Base-by-base conservation (phyloP, 805 yeast species). In the Yarrowia sp. region DNA sequence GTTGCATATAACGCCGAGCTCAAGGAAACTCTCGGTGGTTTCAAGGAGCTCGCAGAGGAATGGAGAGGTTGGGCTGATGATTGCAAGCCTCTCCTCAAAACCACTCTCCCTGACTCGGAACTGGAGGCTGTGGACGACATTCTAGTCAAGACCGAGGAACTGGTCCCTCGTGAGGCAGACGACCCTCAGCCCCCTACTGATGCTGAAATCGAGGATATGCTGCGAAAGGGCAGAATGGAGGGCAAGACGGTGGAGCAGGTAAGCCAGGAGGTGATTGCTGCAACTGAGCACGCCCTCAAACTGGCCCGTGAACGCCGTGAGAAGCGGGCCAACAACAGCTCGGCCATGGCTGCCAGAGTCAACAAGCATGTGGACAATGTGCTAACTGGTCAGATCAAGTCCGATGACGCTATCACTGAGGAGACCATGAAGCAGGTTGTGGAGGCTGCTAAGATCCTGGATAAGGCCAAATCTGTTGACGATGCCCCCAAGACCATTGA, bases 181-280 rank as follows among this genome's bases (percentile, higher is more conserved):
- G 63, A 42, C 9, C 38, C 50, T 3, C 24, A 42, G 30, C 50
- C 50, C 17, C 64, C 64, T 14, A 33, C 39, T 1, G 50, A 58
- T 14, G 44, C 17, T 2, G 50, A 58, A 14, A 43, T 58, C 19
- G 64, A 58, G 39, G 50, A 43, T 14, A 40, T 58, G 44, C 33
- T 58, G 17, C 39, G 64, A 0, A 39, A 24, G 46, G 61, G 61
- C n/a, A 36, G 20, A 2, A 7, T 55, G 46, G 46, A 39, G 19
- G 46, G 44, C 30, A 40, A 55, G 38, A 39, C 44, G 17, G 61
- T 55, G 61, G 61, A 55, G 38, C 44, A 40, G 34, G 61, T 52
- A n/a, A 52, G 58, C 33, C 43, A 52, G 58, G 58, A 52, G 43
- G 58, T 52, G 34, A 52, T 52, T 36, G 33, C 43, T 9, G 58